Conservation (phyloP, 495 filamentous ascomycete species). For the Hypoxylon trugodes region DNA sequence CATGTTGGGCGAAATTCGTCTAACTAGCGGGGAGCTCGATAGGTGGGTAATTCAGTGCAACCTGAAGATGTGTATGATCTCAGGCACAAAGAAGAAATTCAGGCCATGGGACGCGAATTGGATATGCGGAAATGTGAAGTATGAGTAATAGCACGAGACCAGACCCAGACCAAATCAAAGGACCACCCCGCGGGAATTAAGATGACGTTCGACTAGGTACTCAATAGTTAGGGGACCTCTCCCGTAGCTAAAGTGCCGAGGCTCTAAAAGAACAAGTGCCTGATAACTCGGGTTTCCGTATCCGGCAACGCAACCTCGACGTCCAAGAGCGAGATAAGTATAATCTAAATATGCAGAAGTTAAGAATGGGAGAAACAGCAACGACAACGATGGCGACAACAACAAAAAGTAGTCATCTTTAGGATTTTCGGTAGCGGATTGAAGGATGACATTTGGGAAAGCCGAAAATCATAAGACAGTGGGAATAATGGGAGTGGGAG, state of each 20-base stretch:
- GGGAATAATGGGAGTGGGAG: neutral
- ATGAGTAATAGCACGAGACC: conserved; percentile 45
- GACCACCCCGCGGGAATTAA: conserved; percentile 36
- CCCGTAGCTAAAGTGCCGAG: conserved; percentile 35
- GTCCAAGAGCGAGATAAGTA: neutral
- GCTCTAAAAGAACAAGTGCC: conserved; percentile 25
- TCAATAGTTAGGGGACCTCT: conserved; percentile 32
- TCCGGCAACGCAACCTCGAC: conserved; percentile 4
- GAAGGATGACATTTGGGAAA: conserved; percentile 20
- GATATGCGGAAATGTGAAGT: conserved; percentile 15
- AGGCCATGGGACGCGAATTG: conserved; percentile 35
- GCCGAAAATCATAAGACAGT: conserved; percentile 15
- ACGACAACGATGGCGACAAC: neutral
- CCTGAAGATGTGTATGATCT: conserved; percentile 24
- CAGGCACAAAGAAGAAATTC: conserved; percentile 19
- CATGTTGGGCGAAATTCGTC: conserved; percentile 61
- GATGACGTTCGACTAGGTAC: conserved; percentile 40
- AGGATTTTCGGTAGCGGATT: neutral
- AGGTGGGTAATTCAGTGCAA: neutral
- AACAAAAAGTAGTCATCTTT: conserved; percentile 25
- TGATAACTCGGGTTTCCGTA: conserved; percentile 13
- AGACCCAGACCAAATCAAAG: conserved; percentile 9
- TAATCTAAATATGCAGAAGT: neutral
- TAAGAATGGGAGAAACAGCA: conserved; percentile 13
- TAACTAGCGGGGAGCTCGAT: conserved; percentile 28